Conservation (phyloP, 768 basidiomycete species). For the Boletus reticuloceps region DNA sequence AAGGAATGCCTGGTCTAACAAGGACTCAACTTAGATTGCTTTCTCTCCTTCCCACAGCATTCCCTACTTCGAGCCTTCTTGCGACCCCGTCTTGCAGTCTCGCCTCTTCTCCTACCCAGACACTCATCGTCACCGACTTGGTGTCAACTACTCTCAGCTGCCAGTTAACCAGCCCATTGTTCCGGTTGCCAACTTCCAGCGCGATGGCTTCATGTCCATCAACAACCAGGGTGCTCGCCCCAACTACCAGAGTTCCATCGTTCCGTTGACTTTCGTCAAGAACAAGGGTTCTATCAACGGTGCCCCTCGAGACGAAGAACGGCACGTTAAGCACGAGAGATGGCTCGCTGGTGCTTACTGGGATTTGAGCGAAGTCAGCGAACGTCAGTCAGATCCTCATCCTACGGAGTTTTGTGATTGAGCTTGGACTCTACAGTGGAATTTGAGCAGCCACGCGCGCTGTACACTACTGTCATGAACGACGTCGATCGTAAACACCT, state of each 20-base stretch:
- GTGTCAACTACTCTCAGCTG: slow-evolving; percentile 78
- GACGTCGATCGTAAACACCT: slow-evolving; percentile 59
- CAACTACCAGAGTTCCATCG: slow-evolving; percentile 81
- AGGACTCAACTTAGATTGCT: slow-evolving; percentile 45
- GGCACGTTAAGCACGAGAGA: slow-evolving; percentile 59
- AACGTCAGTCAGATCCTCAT: slow-evolving; percentile 52
- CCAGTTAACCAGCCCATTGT: slow-evolving; percentile 80
- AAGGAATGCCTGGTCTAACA: slow-evolving; percentile 5
- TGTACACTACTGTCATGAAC: slow-evolving; percentile 68
- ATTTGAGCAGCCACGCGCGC: slow-evolving; percentile 77
- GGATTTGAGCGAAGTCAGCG: slow-evolving; percentile 72
- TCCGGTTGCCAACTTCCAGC: slow-evolving; percentile 88
- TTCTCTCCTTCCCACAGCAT: slow-evolving; percentile 88
- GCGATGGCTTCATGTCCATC: slow-evolving; percentile 69
- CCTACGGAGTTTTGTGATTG: background rate
- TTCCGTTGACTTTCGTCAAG: slow-evolving; percentile 63
- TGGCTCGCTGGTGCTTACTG: slow-evolving; percentile 70
- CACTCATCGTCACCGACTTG: slow-evolving; percentile 83
- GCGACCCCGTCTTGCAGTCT: slow-evolving; percentile 91
- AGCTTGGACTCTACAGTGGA: slow-evolving; percentile 48
- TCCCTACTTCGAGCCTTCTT: slow-evolving; percentile 86
- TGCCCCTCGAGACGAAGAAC: slow-evolving; percentile 36
- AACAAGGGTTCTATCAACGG: slow-evolving; percentile 46
- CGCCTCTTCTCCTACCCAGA: slow-evolving; percentile 95
- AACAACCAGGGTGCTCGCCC: slow-evolving; percentile 81